A percentile compares a stretch with the other conserved stretches of the same genome.
These are phyloP conservation scores for Lablab purpureus DNA, from an alignment of 306 rosid genomes.

Conservation along the genomic window DNA sequence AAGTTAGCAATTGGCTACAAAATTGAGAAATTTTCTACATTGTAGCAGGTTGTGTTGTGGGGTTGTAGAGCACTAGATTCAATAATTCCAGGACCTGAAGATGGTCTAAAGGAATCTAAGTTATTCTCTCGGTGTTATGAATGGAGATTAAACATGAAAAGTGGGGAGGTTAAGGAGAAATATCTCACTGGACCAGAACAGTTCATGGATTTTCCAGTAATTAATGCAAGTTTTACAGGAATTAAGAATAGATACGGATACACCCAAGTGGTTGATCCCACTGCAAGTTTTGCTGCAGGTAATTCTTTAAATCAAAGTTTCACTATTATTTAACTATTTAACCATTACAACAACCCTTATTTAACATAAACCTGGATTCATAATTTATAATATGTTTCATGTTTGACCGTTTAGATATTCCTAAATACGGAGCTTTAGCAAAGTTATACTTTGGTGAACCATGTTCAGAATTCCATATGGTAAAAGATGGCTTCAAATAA, in stretches of 20 bases:
- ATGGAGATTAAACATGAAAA: slow-evolving; percentile 71
- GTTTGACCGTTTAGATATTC: slow-evolving; percentile 42
- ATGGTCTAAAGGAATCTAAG: slow-evolving; percentile 40
- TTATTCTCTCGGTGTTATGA: slow-evolving; percentile 56
- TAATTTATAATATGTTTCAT: neutral
- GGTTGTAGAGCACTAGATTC: slow-evolving; percentile 76
- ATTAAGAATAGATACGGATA: slow-evolving; percentile 62
- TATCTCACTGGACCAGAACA: slow-evolving; percentile 40
- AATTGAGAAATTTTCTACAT: neutral
- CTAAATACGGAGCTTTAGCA: slow-evolving; percentile 65
- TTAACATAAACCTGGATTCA: neutral
- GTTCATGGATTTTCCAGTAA: slow-evolving; percentile 73
- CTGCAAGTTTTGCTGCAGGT: slow-evolving; percentile 56
- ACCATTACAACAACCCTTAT: neutral
- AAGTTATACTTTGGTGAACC: slow-evolving; percentile 65
- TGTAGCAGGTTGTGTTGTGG: slow-evolving; percentile 69
- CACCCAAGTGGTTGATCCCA: slow-evolving; percentile 60
- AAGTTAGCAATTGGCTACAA: neutral
- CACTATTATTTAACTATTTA: neutral
- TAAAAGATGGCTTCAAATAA: slow-evolving; percentile 17
- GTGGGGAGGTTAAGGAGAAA: slow-evolving; percentile 63
- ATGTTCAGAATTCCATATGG: slow-evolving; percentile 39
- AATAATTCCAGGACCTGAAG: slow-evolving; percentile 65
- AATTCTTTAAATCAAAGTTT: neutral
- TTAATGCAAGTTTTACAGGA: slow-evolving; percentile 59